Evolutionary conservation across 805 yeast species (phyloP), one percentile per base, ranked within the genome.

Genomic region (Candida argentea): DNA sequence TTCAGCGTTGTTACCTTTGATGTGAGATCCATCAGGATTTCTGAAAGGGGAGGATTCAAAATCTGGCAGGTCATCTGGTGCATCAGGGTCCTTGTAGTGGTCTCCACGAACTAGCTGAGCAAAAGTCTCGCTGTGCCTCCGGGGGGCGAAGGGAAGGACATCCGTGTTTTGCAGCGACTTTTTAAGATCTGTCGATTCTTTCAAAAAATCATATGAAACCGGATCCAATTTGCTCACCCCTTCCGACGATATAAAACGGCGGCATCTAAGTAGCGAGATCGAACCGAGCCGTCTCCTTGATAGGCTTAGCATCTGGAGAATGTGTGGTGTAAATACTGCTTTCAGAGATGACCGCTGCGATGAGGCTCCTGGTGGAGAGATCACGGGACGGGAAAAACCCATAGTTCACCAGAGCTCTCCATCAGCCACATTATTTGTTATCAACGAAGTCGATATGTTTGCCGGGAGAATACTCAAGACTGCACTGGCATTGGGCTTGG

Each of bases 1-100:
- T 29, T 55, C 57, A 18, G 72, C 52, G 19, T 55, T 67, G 4
- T 41, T 43, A 6, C 70, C 76, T 27, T 57, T 55, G 4, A 58
- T 47, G 19, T 54, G 54, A 3, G 57, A 33, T n/a, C 68, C 68
- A 39, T 62, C 65, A 5, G 31, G 34, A 28, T 58, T 55, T 23
- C 68, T 42, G 33, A 40, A 62, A 3, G 60, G 58, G 11, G 65
- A 58, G 4, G 24, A 22, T 18, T 34, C 30, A 10, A 10, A 8
- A 14, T 33, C 16, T 9, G 31, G 32, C 9, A 25, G 33, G 22
- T 32, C 28, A 14, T 26, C 29, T n/a, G n/a, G n/a, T n/a, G n/a
- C n/a, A n/a, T n/a, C n/a, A n/a, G n/a, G n/a, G 15, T 34, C 28
- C 22, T 28, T 30, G 30, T 34, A 31, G 22, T 33, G 28, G 10